Conservation (phyloP, 2,329 filamentous ascomycete genomes). For the Monosporascus sp. region DNA sequence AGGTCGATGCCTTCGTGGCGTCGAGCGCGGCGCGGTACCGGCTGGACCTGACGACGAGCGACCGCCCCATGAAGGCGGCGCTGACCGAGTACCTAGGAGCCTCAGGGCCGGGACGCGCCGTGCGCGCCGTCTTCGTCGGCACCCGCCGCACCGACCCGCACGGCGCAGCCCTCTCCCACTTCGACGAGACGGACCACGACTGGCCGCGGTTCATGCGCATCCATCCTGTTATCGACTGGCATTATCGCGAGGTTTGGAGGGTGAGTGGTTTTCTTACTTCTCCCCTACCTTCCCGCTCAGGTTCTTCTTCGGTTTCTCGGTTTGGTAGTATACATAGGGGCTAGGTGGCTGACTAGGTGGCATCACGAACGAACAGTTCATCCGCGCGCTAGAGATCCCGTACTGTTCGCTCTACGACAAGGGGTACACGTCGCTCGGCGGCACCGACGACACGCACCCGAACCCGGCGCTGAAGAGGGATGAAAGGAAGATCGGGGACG, state of each 20-base stretch:
- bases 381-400: conserved; percentile 69
- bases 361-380: conserved; percentile 52
- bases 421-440: conserved; percentile 90
- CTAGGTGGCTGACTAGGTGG: too few relatives aligned
- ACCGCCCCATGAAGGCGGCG: conserved; percentile 72
- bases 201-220: conserved; percentile 93
- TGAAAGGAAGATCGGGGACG: conserved; percentile 26
- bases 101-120: conserved; percentile 35
- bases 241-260: conserved; percentile 90
- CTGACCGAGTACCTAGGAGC: conserved; percentile 72
- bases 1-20: conserved; percentile 81
- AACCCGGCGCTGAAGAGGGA: conserved; percentile 63
- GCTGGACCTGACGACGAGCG: conserved; percentile 69
- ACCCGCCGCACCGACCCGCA: conserved; percentile 91
- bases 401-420: conserved; percentile 84
- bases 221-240: conserved; percentile 96
- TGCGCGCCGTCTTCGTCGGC: conserved; percentile 81
- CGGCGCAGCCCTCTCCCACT: conserved; percentile 70
- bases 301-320: not conserved
- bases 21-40: conserved; percentile 63
- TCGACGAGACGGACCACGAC: conserved; percentile 79
- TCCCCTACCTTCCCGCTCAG: not conserved
- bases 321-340: too few relatives aligned
- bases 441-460: conserved; percentile 79
- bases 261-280: conserved; percentile 47